Evolutionary conservation across 495 filamentous ascomycete species (phyloP), one percentile per base, ranked within the genome.

Genomic region (Mytilinidion resinicola): DNA sequence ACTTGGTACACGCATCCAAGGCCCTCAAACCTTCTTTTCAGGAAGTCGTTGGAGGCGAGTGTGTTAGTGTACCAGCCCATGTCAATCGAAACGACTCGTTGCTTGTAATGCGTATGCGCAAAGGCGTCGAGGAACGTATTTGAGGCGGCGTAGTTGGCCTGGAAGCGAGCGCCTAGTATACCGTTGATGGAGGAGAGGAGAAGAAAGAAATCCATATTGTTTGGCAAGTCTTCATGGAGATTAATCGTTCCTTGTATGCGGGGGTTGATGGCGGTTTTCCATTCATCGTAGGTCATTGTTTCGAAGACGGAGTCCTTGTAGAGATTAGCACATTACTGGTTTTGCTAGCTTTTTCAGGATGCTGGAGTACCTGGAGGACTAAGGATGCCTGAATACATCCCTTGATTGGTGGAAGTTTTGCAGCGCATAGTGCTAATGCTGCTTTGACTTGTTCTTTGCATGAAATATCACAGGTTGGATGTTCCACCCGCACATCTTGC

Each of bases 251-350:
- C 35, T 1, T 39, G 17, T 20, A 56, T 20, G 47, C 59, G 61
- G 59, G 46, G 20, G 6, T 3, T 9, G 25, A 58, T 47, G 1
- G 60, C 42, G 25, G 33, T n/a, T 6, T 8, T 30, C 47, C 39
- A 53, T 53, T 59, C 21, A 14, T 12, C 9, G 47, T 41, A 36
- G 8, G 56, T 42, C 56, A 59, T 59, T 30, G 38, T 58, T 15
- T 61, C 60, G 55, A 70, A 63, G 0, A 67, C 52, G 14, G 59
- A 42, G 30, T 72, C 66, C 3, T 49, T n/a, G 17, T 10, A 9
- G 51, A 17, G 43, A 9, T 11, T 9, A 21, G 37, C 20, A 3
- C 6, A 25, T 3, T 54, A 17, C n/a, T n/a, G n/a, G n/a, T n/a
- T n/a, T n/a, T n/a, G n/a, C n/a, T n/a, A n/a, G n/a, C n/a, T n/a